Conservation (phyloP, 2,329 filamentous ascomycete genomes). For the Fusarium luffae region DNA sequence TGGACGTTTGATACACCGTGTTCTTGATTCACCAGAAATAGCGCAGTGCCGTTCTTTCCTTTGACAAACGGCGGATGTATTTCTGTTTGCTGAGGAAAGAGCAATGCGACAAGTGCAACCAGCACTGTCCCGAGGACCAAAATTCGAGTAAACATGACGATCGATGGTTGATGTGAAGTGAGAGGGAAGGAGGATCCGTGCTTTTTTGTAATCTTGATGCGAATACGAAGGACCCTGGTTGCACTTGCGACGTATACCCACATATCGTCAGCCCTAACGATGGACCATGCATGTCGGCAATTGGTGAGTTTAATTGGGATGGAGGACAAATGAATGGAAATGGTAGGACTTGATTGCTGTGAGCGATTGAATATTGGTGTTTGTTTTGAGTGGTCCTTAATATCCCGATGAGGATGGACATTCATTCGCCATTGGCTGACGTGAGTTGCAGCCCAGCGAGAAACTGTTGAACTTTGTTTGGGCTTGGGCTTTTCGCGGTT, state of each 20-base stretch:
- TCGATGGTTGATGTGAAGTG: neutral
- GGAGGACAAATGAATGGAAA: neutral
- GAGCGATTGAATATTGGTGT: neutral
- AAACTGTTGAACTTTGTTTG: neutral
- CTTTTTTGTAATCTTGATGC: neutral
- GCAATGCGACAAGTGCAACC: neutral
- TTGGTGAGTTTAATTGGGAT: neutral
- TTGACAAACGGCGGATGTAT: neutral
- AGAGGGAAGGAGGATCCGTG: neutral
- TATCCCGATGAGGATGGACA: too few relatives aligned
- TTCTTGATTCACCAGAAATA: conserved; percentile 29
- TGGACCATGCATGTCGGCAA: neutral
- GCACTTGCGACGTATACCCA: neutral
- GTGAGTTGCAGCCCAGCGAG: too few relatives aligned
- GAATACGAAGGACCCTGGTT: neutral
- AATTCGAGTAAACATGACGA: neutral
- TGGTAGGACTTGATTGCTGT: too few relatives aligned
- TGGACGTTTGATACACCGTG: conserved; percentile 53
- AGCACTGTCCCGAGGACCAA: conserved; percentile 1
- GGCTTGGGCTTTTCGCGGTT: too few relatives aligned
- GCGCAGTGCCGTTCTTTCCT: neutral
- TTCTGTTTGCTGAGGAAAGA: neutral
- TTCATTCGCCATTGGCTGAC: neutral
- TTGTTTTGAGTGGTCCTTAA: too few relatives aligned
- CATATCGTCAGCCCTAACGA: neutral